These are phyloP conservation scores for Aquilaria agallochum DNA, from an alignment of 441 rosid species.

Conservation along the genomic window DNA sequence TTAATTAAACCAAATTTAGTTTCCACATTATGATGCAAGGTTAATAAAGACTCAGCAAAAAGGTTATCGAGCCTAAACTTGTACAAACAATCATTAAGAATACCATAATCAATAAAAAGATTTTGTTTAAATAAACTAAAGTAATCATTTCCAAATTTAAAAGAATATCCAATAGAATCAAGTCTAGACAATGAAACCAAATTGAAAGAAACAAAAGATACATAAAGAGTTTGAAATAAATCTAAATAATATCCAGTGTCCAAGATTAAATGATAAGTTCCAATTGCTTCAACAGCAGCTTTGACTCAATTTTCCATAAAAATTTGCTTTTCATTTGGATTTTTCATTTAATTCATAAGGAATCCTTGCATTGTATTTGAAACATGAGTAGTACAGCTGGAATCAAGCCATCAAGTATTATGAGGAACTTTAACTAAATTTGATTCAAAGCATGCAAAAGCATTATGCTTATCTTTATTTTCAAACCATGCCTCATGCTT, in stretches of 20 bases:
- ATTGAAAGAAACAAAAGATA: not conserved
- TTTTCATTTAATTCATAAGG: not conserved
- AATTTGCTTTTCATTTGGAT: too few relatives aligned
- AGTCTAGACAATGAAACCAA: not conserved
- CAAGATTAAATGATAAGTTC: conserved; percentile 8
- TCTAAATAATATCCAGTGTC: conserved; percentile 1
- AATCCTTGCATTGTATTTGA: conserved; percentile 1
- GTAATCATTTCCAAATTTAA: conserved; percentile 2
- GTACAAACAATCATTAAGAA: conserved; percentile 1
- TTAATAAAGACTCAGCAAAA: conserved; percentile 2
- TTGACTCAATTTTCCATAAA: not conserved
- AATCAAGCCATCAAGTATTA: not conserved
- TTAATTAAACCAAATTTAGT: not conserved
- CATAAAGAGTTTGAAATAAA: conserved; percentile 8
- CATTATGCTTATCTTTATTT: not conserved
- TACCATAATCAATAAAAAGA: not conserved
- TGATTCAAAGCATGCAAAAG: not conserved
- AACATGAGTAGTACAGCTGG: not conserved
- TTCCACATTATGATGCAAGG: not conserved
- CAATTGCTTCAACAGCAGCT: not conserved
- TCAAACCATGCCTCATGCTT: not conserved
- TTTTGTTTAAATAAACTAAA: conserved; percentile 5
- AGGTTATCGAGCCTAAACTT: conserved; percentile 1
- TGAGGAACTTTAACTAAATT: not conserved
- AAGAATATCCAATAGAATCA: conserved; percentile 3